These are phyloP conservation scores for Solanum hybrid DNA, from an alignment of 305 asterid species.

Conservation along the genomic window DNA sequence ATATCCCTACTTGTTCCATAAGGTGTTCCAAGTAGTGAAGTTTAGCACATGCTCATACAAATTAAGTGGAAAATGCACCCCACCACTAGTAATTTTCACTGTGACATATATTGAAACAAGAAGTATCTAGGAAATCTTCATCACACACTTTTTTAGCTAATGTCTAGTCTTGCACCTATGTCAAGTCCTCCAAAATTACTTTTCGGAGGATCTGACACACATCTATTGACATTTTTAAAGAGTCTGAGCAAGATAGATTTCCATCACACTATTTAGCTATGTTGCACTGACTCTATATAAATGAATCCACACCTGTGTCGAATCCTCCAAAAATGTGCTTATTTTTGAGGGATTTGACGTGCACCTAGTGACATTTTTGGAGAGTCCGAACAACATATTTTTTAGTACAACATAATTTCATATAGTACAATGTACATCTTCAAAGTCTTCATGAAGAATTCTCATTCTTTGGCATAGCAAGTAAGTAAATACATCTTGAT, in stretches of 20 bases:
- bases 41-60: background rate
- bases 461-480: background rate
- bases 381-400: background rate
- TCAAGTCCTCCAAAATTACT: background rate
- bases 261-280: background rate
- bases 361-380: background rate
- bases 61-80: background rate
- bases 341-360: background rate
- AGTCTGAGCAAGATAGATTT: background rate
- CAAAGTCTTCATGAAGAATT: background rate
- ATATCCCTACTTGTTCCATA: background rate
- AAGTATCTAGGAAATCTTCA: background rate
- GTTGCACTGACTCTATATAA: background rate
- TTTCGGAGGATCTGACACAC: background rate
- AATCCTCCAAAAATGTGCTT: background rate
- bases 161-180: background rate
- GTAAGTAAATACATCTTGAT: background rate
- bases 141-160: background rate
- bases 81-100: background rate
- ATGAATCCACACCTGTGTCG: background rate
- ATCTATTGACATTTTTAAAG: background rate
- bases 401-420: background rate
- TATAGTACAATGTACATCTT: background rate
- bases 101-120: background rate
- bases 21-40: background rate